Percentiles rank a stretch among this genome's conserved stretches.
Evolutionary conservation across 345 rosid genomes (phyloP).

Genomic region (Populus deltoides): DNA sequence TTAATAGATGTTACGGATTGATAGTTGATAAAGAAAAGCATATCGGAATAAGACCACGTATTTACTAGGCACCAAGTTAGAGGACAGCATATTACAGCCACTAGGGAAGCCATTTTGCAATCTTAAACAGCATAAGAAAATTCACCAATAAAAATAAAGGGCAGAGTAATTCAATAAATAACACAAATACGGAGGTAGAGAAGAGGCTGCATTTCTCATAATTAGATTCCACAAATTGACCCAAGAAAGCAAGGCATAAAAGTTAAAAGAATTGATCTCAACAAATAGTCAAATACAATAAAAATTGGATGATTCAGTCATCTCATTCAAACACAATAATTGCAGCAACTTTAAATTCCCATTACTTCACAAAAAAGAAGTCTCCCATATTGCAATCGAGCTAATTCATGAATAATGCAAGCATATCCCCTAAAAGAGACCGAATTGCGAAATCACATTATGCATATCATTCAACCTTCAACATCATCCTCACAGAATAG

Average conservation of each 20-base stretch:
- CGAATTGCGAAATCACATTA: not conserved
- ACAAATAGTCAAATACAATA: not conserved
- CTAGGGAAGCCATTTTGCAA: not conserved
- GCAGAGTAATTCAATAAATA: not conserved
- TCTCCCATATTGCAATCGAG: not conserved
- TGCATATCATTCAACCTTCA: not conserved
- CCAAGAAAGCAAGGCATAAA: not conserved
- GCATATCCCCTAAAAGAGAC: not conserved
- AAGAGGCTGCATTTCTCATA: not conserved
- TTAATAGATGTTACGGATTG: not conserved
- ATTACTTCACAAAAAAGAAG: not conserved
- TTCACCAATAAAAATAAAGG: not conserved
- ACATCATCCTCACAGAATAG: not conserved
- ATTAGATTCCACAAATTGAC: not conserved
- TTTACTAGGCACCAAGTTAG: not conserved
- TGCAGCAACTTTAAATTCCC: not conserved
- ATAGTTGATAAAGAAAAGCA: not conserved
- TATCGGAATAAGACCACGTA: not conserved
- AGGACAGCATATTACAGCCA: not conserved
- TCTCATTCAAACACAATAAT: not conserved
- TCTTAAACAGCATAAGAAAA: not conserved
- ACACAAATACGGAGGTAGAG: not conserved
- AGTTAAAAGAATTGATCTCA: not conserved
- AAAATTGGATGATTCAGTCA: not conserved
- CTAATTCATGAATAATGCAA: not conserved